A percentile compares a stretch with the other conserved stretches of the same genome.
Evolutionary conservation across 2,329 filamentous ascomycete species (phyloP).

Genomic region (Cercospora canescens): DNA sequence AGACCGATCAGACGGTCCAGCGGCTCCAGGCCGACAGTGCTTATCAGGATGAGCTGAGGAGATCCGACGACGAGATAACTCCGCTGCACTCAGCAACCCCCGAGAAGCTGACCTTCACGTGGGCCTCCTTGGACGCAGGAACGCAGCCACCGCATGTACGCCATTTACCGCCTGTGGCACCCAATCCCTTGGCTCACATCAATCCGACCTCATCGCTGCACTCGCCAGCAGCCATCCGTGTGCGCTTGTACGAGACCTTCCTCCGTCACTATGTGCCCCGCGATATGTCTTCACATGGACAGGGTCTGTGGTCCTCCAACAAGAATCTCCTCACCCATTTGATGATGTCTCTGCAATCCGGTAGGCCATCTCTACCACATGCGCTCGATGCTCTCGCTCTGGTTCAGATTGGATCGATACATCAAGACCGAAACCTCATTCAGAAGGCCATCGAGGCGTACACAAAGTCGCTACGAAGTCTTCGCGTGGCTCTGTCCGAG

Average conservation of each 20-base stretch:
- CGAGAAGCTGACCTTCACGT: conserved; percentile 7
- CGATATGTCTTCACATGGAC: conserved; percentile 8
- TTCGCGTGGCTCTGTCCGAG: conserved; percentile 14
- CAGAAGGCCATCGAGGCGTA: conserved; percentile 26
- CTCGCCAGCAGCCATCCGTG: conserved; percentile 8
- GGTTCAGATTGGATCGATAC: conserved; percentile 28
- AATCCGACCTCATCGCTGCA: background rate
- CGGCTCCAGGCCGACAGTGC: background rate
- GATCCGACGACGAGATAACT: background rate
- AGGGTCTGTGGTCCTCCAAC: conserved; percentile 2
- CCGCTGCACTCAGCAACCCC: background rate
- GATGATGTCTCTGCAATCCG: conserved; percentile 9
- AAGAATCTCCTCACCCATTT: conserved; percentile 22
- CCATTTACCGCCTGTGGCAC: background rate
- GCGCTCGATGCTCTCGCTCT: conserved; percentile 30
- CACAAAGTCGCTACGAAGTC: conserved; percentile 23
- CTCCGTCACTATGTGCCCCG: conserved; percentile 29
- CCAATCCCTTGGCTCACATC: background rate
- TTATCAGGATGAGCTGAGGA: background rate
- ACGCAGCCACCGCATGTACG: background rate
- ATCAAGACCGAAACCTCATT: conserved; percentile 25
- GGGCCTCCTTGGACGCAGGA: background rate
- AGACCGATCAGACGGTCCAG: conserved; percentile 25
- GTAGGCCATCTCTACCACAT: conserved; percentile 23
- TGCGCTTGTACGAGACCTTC: conserved; percentile 24